phyloP scores from a whole-genome alignment of 495 filamentous ascomycete species.

The Neurospora sp. region DNA sequence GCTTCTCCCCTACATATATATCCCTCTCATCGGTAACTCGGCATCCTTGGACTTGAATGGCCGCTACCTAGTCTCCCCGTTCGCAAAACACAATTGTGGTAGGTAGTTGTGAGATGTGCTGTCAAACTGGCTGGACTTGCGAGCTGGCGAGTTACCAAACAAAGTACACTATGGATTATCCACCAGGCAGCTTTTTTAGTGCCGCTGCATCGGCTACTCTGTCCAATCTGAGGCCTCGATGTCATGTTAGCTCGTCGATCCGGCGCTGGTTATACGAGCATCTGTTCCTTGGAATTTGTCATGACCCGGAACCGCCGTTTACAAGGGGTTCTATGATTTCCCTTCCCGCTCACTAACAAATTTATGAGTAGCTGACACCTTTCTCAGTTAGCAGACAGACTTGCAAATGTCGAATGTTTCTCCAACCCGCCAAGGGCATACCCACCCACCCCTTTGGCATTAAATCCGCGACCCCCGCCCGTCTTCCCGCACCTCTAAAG shows the following conservation, averaged over 20 bases:
- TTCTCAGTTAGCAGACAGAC: not conserved
- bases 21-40: not conserved
- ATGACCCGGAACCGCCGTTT: not conserved
- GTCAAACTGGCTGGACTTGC: not conserved
- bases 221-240: not conserved
- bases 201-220: not conserved
- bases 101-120: not conserved
- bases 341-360: not conserved
- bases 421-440: not conserved
- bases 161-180: not conserved
- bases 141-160: not conserved
- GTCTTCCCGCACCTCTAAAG: not conserved
- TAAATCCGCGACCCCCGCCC: not conserved
- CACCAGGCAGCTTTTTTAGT: not conserved
- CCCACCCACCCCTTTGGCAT: not conserved
- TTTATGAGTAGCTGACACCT: not conserved
- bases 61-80: not conserved
- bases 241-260: not conserved
- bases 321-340: not conserved
- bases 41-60: not conserved
- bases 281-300: not conserved
- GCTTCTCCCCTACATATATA: not conserved
- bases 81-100: not conserved
- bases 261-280: not conserved
- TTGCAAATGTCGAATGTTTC: not conserved